phyloP scores from a whole-genome alignment of 2,329 filamentous ascomycete genomes.

The Pestalotiopsis sp. region DNA sequence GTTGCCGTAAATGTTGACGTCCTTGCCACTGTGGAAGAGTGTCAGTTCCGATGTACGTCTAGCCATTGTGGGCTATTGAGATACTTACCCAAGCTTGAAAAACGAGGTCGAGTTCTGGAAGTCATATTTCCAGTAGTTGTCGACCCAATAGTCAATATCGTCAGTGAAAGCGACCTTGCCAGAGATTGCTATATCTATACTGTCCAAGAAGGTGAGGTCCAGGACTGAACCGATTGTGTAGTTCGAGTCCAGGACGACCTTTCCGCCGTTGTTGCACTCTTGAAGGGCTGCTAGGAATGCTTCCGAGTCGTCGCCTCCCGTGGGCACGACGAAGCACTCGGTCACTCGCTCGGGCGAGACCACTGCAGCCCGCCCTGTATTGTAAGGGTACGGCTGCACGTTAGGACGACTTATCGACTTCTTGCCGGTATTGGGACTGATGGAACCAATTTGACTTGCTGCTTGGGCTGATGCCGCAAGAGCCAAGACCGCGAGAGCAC shows the following conservation, averaged over 20 bases:
- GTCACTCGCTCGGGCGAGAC: constrained; percentile 14
- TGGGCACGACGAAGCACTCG: constrained; percentile 18
- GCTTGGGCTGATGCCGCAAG: not conserved
- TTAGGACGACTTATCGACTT: constrained; percentile 2
- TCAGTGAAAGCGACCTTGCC: constrained; percentile 65
- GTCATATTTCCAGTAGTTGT: constrained; percentile 61
- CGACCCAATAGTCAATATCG: constrained; percentile 70
- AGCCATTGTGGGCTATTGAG: too few relatives aligned
- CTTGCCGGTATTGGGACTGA: constrained; percentile 6
- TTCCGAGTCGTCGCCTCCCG: constrained; percentile 24
- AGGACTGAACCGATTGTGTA: constrained; percentile 67
- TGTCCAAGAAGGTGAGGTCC: constrained; percentile 64
- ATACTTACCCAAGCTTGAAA: constrained; percentile 39
- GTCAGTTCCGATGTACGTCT: not conserved
- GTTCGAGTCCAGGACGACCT: constrained; percentile 58
- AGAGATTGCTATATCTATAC: constrained; percentile 60
- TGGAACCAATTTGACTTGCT: not conserved
- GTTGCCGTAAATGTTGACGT: constrained; percentile 67
- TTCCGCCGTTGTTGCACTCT: constrained; percentile 64
- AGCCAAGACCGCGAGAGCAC: not conserved
- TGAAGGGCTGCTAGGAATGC: constrained; percentile 54
- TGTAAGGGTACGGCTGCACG: constrained; percentile 2
- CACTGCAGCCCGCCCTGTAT: constrained; percentile 14
- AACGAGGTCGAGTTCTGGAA: constrained; percentile 66
- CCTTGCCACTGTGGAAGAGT: constrained; percentile 29